Evolutionary conservation across 805 yeast species (phyloP).

Genomic region (Cyberlindnera maclurae): DNA sequence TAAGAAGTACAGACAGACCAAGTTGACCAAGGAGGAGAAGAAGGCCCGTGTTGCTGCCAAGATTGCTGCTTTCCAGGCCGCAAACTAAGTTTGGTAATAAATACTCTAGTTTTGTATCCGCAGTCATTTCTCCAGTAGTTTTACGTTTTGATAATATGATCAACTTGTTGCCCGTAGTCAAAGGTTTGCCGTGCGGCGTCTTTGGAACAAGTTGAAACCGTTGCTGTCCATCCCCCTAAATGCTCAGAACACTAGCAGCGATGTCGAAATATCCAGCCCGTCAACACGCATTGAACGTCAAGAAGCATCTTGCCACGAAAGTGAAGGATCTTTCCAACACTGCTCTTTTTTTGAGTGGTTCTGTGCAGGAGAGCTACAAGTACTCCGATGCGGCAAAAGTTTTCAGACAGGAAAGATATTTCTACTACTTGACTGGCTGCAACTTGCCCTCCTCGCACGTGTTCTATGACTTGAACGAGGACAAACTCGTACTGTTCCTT

Average conservation of each 20-base stretch:
- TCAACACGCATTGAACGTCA: conserved; percentile 56
- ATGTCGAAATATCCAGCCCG: conserved; percentile 73
- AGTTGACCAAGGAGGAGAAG: conserved; percentile 90
- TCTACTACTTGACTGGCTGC: conserved; percentile 79
- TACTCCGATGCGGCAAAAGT: conserved; percentile 76
- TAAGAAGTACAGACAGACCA: conserved; percentile 82
- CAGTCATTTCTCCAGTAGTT: no score
- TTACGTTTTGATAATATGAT: no score
- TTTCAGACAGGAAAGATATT: conserved; percentile 86
- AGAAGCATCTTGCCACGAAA: conserved; percentile 28
- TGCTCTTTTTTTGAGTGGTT: conserved; percentile 57
- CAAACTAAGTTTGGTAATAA: conserved; percentile 12
- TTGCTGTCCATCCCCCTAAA: background rate
- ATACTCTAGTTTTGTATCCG: no score
- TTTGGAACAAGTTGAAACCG: no score
- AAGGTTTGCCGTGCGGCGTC: no score
- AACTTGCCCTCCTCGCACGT: conserved; percentile 73
- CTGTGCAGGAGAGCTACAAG: conserved; percentile 48
- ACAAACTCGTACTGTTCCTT: conserved; percentile 61
- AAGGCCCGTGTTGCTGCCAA: conserved; percentile 81
- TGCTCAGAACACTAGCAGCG: conserved; percentile 6
- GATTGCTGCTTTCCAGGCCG: conserved; percentile 80
- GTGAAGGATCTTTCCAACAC: conserved; percentile 22
- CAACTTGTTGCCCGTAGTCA: no score
- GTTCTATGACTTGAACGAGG: conserved; percentile 45